Base-by-base conservation (phyloP, 352 stramenopile species). In the Pythium catenulatum region DNA sequence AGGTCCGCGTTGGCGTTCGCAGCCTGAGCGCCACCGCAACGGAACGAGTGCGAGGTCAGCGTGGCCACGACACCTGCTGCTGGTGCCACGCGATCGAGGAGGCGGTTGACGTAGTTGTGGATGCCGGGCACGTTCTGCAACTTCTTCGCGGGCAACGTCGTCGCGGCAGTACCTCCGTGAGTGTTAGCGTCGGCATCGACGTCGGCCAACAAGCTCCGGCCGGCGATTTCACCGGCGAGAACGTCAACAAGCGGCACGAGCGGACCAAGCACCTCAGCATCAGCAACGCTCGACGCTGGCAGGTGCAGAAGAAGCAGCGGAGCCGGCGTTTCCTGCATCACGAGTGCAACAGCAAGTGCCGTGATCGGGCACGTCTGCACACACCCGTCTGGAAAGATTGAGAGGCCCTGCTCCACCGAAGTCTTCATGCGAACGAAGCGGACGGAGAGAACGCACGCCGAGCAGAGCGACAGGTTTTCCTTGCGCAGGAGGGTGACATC, bases 11-110 rank as follows among this genome's bases (percentile, higher is more conserved):
- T 41, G 4, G 32, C 77, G 66, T 91, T 91, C 0, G 86, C 83
- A 39, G 70, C 30, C 52, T 91, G 79, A 23, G 86, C 86, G 4
- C 72, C 76, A 23, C 89, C 81, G 23, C 83, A 79, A 5, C 86
- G 82, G 70, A 90, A 90, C 11, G 82, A 91, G 32, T 89, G 82
- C 14, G 82, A 91, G 0, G 83, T 65, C 59, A 92, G 58, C 17
- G 46, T 45, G 23, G 43, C 45, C 6, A 39, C 39, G 3, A 85
- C 32, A 2, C 63, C 70, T 4, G 75, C 74, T 1, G 59, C 34
- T n/a, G 15, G 34, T 23, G 21, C 23, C 13, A 87, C 70, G 0
- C 65, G 46, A 17, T 1, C 37, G 27, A 91, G 66, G 3, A 89
- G 23, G 25, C 83, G 82, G 39, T 91, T 91, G 1, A 89, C 56